These are phyloP conservation scores for Mycena vitilis DNA, from an alignment of 768 basidiomycete genomes.

Conservation along the genomic window DNA sequence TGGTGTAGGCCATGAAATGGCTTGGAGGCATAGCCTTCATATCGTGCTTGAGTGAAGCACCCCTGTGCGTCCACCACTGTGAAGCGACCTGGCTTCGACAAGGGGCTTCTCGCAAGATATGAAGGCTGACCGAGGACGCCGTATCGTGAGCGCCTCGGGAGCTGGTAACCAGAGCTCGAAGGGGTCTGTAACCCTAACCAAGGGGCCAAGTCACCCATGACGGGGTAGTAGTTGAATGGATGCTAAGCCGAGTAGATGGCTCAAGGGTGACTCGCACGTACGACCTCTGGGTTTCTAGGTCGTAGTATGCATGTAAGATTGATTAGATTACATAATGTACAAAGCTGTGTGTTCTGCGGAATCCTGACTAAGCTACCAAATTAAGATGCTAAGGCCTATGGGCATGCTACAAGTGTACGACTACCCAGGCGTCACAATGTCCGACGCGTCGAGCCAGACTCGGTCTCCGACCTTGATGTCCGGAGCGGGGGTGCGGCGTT, in stretches of 20 bases:
- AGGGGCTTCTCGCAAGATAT: not conserved
- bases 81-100: not conserved
- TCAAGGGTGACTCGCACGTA: not conserved
- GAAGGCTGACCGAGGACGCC: not conserved
- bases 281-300: not conserved
- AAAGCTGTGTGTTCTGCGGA: not conserved
- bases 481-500: no score
- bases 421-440: not conserved
- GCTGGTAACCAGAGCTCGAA: not conserved
- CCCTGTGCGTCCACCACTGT: not conserved
- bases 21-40: no score
- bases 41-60: no score
- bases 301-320: not conserved
- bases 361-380: not conserved
- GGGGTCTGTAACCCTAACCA: no score
- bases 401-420: not conserved
- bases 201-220: not conserved
- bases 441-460: no score
- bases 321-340: slow-evolving; percentile 2
- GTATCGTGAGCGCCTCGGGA: not conserved
- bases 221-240: not conserved
- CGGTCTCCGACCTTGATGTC: no score
- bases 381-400: not conserved
- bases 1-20: no score
- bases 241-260: not conserved